A percentile compares a stretch with the other conserved stretches of the same genome.
Conservation (phyloP, 177 flowering plant species). For the Vitis hybrid region DNA sequence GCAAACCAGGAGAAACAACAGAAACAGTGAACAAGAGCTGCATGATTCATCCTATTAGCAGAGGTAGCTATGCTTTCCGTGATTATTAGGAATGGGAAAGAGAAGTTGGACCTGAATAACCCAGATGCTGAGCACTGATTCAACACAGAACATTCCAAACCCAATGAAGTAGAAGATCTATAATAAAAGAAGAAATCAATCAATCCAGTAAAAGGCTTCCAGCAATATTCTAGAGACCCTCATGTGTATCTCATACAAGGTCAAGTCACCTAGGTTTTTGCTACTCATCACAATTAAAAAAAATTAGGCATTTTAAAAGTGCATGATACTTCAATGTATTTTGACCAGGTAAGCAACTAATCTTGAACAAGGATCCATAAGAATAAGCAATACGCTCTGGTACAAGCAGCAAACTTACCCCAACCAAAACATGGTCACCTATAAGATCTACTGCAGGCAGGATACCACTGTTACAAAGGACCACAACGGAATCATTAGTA, state of each 20-base stretch:
- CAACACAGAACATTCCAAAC: conserved; percentile 75
- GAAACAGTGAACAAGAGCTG: no score
- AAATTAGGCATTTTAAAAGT: no score
- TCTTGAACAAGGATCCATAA: not conserved
- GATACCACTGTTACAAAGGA: conserved; percentile 69
- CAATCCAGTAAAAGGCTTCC: not conserved
- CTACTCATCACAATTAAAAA: no score
- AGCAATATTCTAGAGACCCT: no score
- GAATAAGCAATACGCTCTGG: not conserved
- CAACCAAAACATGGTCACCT: conserved; percentile 53
- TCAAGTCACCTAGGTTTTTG: no score
- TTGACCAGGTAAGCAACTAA: not conserved
- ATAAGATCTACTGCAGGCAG: conserved; percentile 79
- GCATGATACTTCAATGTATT: no score
- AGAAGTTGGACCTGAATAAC: conserved; percentile 73
- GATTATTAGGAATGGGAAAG: not conserved
- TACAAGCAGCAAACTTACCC: conserved; percentile 59
- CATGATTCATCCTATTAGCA: not conserved
- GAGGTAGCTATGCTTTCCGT: not conserved
- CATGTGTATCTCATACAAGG: no score
- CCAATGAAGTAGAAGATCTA: conserved; percentile 94
- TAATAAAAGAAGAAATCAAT: not conserved
- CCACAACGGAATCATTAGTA: conserved; percentile 8
- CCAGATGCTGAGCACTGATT: conserved; percentile 84
- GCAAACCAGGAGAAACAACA: conserved; percentile 16